Base-by-base conservation (phyloP, 2,329 filamentous ascomycete genomes). In the Purpureocillium takamizusanense region DNA sequence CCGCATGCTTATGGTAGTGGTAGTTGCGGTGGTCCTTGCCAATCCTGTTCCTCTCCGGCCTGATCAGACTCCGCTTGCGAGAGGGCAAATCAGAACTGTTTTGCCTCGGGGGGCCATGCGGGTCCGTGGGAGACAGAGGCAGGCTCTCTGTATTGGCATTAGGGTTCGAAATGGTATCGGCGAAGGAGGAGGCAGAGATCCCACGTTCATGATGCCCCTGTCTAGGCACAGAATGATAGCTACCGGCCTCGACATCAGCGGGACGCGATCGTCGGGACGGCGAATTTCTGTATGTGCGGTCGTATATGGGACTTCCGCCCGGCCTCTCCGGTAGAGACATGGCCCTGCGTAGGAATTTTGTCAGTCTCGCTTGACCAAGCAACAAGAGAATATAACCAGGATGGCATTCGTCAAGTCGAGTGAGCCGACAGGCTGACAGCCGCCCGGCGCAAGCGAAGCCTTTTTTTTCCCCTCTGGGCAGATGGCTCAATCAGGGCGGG, bases 1-100 rank as follows among this genome's bases (percentile, higher is more conserved):
- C 85, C 9, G 94, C 88, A 75, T 95, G 89, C 59, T 94, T 85
- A 49, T 87, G 81, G 62, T 98, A 98, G 63, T 95, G 77, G 56
- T 95, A 98, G 60, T 97, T 94, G 12, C 89, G 88, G 57, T 97
- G 88, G 50, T 89, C 84, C 46, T 74, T 80, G 50, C 89, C 84
- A 49, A 94, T 86, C 50, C 84, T 78, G 53, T 83, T 83, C 48
- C 92, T 78, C 63, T 98, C 92, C 1, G 92, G 92, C 44, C 85
- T 76, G 55, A 98, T 81, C 46, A 98, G 69, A 60, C 86, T 95
- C 57, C 84, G 80, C 64, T 97, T 97, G 51, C 89, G 79, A 43
- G 65, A 56, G 30, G 61, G 56, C 38, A 61, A 55, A 37, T 63
- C 52, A 43, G 47, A 45, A 31, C 45, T 44, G 13, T 41, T 46